phyloP scores from a whole-genome alignment of 2,329 filamentous ascomycete genomes.

The Bipolaris sorokiniana region DNA sequence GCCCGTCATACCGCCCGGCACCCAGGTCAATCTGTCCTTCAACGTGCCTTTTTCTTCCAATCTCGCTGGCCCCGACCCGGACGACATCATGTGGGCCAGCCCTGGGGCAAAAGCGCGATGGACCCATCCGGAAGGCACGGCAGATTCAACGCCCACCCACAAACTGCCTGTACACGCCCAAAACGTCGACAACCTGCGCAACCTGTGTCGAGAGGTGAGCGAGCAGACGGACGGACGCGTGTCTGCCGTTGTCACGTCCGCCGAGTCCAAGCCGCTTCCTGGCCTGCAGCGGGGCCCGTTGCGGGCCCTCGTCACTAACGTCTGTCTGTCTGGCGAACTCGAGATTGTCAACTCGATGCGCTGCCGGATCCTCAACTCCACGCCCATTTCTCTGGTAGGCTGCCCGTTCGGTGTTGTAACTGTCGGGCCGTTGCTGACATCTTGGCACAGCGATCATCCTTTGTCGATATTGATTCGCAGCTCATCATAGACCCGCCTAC shows the following conservation, averaged over 20 bases:
- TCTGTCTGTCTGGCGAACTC: conserved; percentile 85
- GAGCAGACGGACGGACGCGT: conserved; percentile 68
- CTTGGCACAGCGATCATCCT: conserved; percentile 77
- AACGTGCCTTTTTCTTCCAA: conserved; percentile 96
- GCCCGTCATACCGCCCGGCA: conserved; percentile 73
- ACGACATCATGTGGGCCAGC: conserved; percentile 93
- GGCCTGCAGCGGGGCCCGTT: conserved; percentile 58
- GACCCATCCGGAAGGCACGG: conserved; percentile 88
- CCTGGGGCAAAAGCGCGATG: conserved; percentile 86
- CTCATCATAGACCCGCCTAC: conserved; percentile 79
- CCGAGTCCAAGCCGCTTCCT: conserved; percentile 70
- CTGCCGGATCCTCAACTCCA: conserved; percentile 88
- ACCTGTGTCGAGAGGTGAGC: conserved; percentile 81
- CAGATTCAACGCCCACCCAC: conserved; percentile 82
- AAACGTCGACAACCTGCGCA: conserved; percentile 80
- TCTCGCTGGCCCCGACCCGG: conserved; percentile 87
- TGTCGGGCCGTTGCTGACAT: conserved; percentile 32
- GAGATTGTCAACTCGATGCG: conserved; percentile 89
- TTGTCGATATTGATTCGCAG: conserved; percentile 89
- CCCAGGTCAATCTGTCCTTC: conserved; percentile 90
- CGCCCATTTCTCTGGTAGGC: conserved; percentile 87
- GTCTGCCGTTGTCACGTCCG: conserved; percentile 82
- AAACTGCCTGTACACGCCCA: conserved; percentile 90
- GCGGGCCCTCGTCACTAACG: conserved; percentile 71
- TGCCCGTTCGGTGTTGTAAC: background rate